Evolutionary conservation across 129 eudicot genomes (phyloP), one percentile per base, ranked within the genome.

Genomic region (Ambrosia trifida): DNA sequence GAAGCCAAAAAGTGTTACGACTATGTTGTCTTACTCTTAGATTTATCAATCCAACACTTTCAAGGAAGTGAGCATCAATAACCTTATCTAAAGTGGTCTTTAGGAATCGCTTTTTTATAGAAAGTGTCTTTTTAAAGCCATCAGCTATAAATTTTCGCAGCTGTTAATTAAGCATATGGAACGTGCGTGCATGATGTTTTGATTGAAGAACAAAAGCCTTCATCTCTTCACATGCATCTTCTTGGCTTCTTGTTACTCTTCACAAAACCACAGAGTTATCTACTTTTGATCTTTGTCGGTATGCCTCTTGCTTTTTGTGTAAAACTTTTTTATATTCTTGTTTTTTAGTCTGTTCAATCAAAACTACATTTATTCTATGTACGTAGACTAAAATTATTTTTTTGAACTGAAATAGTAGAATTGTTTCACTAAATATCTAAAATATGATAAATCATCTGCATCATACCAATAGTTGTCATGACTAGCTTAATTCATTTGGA

Each of bases 161-260:
- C 45, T 30, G 41, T 20, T 56, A 5, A 20, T 19, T 54, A 57
- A 63, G 19, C 68, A 36, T 51, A 51, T 18, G 32, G 44, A 69
- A 69, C 74, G 59, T 70, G 65, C 53, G 38, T 70, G 66, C 47
- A 35, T 53, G 31, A 35, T 53, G 31, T 19, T 8, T 24, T 46
- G 16, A 45, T 44, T 66, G 38, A 56, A 40, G 14, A 56, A 36
- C 24, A 50, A 33, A 20, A 51, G 5, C 35, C 74, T 14, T 35
- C 52, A 70, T 70, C 61, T 36, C 66, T 70, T 70, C 75, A 70
- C 75, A 70, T 70, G 75, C 75, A 54, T 70, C 43, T 70, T 70
- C 75, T 56, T 70, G 75, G 75, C 75, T 40, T 38, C 75, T 53
- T 70, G 32, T 54, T 11, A 53, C 54, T 54, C 35, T 59, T 28